A percentile compares a stretch with the other conserved stretches of the same genome.
Evolutionary conservation across 116 monocot species (phyloP).

Genomic region (Posidonia oceanica): DNA sequence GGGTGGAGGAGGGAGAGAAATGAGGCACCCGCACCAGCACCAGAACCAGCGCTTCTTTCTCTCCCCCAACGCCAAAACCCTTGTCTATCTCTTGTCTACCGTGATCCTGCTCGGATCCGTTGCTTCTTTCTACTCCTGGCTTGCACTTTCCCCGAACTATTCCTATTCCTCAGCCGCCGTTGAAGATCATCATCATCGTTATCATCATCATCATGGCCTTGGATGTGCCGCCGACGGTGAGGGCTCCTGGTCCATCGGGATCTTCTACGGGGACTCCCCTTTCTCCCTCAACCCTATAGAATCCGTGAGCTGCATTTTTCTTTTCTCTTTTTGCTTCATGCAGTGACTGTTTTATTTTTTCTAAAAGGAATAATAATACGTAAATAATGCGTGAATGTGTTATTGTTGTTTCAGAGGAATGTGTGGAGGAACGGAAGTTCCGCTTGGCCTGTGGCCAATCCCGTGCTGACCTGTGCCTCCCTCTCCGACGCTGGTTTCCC

Average conservation of each 20-base stretch:
- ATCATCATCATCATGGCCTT: background rate
- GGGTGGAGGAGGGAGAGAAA: background rate
- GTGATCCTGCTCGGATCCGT: conserved; percentile 25
- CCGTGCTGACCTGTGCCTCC: conserved; percentile 60
- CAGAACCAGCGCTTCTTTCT: background rate
- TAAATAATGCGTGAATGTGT: background rate
- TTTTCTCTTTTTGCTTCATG: background rate
- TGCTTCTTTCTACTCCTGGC: conserved; percentile 45
- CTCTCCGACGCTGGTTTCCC: conserved; percentile 41
- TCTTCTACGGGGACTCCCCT: conserved; percentile 72
- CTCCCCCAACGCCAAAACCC: background rate
- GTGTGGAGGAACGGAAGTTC: conserved; percentile 52
- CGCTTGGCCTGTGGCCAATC: conserved; percentile 90
- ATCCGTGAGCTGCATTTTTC: conserved; percentile 16
- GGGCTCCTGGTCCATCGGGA: conserved; percentile 76
- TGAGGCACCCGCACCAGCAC: background rate
- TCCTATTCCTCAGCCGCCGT: background rate
- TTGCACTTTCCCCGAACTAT: conserved; percentile 18
- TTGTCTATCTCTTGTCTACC: conserved; percentile 31
- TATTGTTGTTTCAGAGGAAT: conserved; percentile 20
- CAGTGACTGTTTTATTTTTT: background rate
- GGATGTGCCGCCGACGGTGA: conserved; percentile 64
- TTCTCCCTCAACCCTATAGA: conserved; percentile 68
- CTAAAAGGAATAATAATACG: too few relatives aligned
- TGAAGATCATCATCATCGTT: too few relatives aligned